Conservation (phyloP, 768 basidiomycete genomes). For the Cubamyces sp. region DNA sequence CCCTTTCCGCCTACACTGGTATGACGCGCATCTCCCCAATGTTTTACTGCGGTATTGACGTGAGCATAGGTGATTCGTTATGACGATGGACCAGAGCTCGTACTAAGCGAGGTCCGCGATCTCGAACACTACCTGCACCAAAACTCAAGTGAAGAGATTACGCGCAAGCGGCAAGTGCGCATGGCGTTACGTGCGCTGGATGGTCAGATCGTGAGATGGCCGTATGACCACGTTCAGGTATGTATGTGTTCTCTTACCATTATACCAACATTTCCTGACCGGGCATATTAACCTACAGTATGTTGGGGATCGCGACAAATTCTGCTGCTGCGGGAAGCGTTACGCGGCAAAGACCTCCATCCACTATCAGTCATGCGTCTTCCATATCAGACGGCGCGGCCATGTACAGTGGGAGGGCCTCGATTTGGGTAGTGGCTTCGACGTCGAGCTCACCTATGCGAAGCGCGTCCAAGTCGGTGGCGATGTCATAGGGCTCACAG, state of each 20-base stretch:
- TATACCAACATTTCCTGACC: not conserved
- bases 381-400: slow-evolving; percentile 58
- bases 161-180: slow-evolving; percentile 57
- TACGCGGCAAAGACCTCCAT: slow-evolving; percentile 56
- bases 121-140: slow-evolving; percentile 63
- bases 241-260: slow-evolving; percentile 15
- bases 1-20: slow-evolving; percentile 79
- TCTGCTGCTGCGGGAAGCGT: slow-evolving; percentile 48
- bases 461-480: slow-evolving; percentile 53
- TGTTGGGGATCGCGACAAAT: slow-evolving; percentile 49
- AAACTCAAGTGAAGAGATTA: slow-evolving; percentile 56
- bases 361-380: slow-evolving; percentile 49
- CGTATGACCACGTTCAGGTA: slow-evolving; percentile 62
- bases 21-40: slow-evolving; percentile 24
- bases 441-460: slow-evolving; percentile 59
- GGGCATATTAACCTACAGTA: slow-evolving; percentile 44
- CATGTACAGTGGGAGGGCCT: slow-evolving; percentile 53
- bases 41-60: not conserved
- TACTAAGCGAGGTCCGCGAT: slow-evolving; percentile 52
- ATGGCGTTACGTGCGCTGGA: slow-evolving; percentile 69
- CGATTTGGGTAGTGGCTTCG: slow-evolving; percentile 71
- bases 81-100: slow-evolving; percentile 58
- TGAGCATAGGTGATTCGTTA: slow-evolving; percentile 61
- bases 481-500: slow-evolving; percentile 61
- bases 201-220: slow-evolving; percentile 62